Evolutionary conservation across 345 rosid genomes (phyloP).

Genomic region (Citrus maxima): DNA sequence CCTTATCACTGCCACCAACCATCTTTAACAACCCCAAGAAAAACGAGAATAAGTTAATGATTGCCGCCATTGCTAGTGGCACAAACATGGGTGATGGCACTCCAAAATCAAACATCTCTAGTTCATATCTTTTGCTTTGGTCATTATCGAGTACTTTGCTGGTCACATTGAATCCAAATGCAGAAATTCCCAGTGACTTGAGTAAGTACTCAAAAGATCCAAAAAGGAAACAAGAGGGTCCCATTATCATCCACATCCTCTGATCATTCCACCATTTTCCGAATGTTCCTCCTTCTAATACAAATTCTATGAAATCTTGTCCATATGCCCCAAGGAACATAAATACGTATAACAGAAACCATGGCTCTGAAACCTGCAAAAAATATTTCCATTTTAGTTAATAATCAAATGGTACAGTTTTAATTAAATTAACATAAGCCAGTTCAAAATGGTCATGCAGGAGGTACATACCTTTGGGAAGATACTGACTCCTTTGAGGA

Average conservation of each 20-base stretch:
- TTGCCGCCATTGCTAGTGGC: conserved; percentile 36
- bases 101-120: conserved; percentile 62
- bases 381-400: not conserved
- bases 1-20: conserved; percentile 9
- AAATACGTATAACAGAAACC: conserved; percentile 61
- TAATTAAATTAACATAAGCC: too few species aligned
- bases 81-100: conserved; percentile 51
- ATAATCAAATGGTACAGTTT: too few species aligned
- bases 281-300: conserved; percentile 39
- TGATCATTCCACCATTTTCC: conserved; percentile 73
- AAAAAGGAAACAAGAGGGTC: conserved; percentile 39
- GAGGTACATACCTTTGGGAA: conserved; percentile 50
- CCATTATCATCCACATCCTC: conserved; percentile 55
- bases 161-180: conserved; percentile 51
- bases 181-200: conserved; percentile 41
- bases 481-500: conserved; percentile 40
- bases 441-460: conserved; percentile 13
- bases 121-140: conserved; percentile 50
- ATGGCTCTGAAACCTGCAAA: conserved; percentile 50
- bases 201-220: conserved; percentile 46
- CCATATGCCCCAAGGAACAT: conserved; percentile 57
- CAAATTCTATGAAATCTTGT: conserved; percentile 42
- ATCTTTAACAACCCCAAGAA: conserved; percentile 20
- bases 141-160: conserved; percentile 52
- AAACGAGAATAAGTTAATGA: conserved; percentile 46